Percentiles rank a stretch among this genome's conserved stretches.
Evolutionary conservation across 768 basidiomycete species (phyloP).

Genomic region (Trametes cingulata): DNA sequence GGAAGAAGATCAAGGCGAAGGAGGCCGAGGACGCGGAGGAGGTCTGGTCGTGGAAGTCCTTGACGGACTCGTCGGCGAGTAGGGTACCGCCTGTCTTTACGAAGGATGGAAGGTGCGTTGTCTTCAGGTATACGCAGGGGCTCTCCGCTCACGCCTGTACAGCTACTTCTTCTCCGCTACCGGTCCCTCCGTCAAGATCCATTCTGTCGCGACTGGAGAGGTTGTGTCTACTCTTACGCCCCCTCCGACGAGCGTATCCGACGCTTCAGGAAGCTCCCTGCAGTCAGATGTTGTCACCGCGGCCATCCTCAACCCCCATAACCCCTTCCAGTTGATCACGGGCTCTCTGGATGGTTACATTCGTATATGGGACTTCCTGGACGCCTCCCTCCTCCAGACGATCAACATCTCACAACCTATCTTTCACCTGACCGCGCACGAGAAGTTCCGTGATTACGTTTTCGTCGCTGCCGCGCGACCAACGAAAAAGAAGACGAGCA

Average conservation of each 20-base stretch:
- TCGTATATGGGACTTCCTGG: slow-evolving; percentile 92
- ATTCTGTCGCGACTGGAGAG: slow-evolving; percentile 75
- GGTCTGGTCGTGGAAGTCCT: slow-evolving; percentile 66
- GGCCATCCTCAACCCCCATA: slow-evolving; percentile 77
- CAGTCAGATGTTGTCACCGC: slow-evolving; percentile 66
- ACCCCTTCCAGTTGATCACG: slow-evolving; percentile 87
- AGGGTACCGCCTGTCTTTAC: slow-evolving; percentile 78
- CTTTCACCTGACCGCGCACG: slow-evolving; percentile 69
- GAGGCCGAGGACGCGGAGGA: slow-evolving; percentile 26
- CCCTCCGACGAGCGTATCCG: slow-evolving; percentile 31
- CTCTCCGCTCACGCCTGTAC: slow-evolving; percentile 18
- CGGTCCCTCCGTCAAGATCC: slow-evolving; percentile 81
- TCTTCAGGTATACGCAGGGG: not conserved
- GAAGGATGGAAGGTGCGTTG: slow-evolving; percentile 77
- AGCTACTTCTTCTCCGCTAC: slow-evolving; percentile 91
- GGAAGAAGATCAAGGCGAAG: slow-evolving; percentile 53
- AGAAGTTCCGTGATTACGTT: slow-evolving; percentile 63
- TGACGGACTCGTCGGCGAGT: slow-evolving; percentile 68
- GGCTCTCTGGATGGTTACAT: slow-evolving; percentile 82
- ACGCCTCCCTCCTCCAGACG: slow-evolving; percentile 75
- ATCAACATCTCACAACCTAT: slow-evolving; percentile 72
- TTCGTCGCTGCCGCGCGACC: slow-evolving; percentile 66
- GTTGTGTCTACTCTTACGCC: slow-evolving; percentile 82
- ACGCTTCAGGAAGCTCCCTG: slow-evolving; percentile 36
- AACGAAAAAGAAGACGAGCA: slow-evolving; percentile 44